These are phyloP conservation scores for Pascua sp. DNA, from an alignment of 1,284 basidiomycete genomes.

Conservation along the genomic window DNA sequence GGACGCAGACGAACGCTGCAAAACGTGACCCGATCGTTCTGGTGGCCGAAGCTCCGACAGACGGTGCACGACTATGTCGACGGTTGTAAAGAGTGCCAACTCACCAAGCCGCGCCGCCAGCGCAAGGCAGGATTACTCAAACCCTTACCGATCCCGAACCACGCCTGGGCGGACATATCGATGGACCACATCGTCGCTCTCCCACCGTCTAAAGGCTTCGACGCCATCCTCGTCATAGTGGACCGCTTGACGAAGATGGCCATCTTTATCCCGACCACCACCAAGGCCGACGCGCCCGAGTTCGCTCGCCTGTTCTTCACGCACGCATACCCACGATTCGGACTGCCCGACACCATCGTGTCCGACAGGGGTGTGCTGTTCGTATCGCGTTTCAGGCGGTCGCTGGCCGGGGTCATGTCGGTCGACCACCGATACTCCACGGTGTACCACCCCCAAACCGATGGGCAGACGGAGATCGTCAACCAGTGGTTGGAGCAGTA, in stretches of 20 bases:
- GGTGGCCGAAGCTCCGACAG: constrained; percentile 26
- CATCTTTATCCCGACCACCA: neutral
- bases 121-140: constrained; percentile 43
- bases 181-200: constrained; percentile 50
- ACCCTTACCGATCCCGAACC: constrained; percentile 47
- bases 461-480: constrained; percentile 53
- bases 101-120: constrained; percentile 40
- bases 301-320: neutral
- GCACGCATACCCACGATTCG: constrained; percentile 17
- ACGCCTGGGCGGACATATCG: constrained; percentile 32
- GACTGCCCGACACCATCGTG: neutral
- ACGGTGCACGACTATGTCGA: constrained; percentile 28
- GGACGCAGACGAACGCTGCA: constrained; percentile 49
- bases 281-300: neutral
- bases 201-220: constrained; percentile 44
- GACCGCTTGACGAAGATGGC: constrained; percentile 40
- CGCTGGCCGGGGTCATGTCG: constrained; percentile 4
- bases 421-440: constrained; percentile 27
- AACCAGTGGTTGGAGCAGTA: constrained; percentile 54
- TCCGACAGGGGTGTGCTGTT: neutral
- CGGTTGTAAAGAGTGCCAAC: constrained; percentile 42
- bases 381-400: constrained; percentile 15
- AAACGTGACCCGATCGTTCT: constrained; percentile 26
- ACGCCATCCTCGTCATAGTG: constrained; percentile 50
- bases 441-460: constrained; percentile 51